These are phyloP conservation scores for Aspergillus ellipticus DNA, from an alignment of 495 filamentous ascomycete genomes.

Conservation along the genomic window DNA sequence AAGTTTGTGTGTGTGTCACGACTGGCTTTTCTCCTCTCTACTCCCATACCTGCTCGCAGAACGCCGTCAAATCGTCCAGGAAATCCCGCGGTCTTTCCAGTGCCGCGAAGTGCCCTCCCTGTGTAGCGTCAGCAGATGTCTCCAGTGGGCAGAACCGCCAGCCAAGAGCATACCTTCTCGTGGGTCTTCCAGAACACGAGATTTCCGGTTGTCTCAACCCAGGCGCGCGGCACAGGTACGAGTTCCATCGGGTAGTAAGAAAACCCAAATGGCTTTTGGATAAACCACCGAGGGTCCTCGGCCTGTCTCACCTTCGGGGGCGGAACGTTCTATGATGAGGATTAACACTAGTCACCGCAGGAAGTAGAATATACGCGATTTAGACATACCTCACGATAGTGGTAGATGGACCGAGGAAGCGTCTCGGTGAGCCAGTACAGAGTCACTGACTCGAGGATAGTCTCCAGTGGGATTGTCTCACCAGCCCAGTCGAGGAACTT, in stretches of 20 bases:
- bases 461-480: constrained; percentile 44
- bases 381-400: constrained; percentile 42
- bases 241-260: constrained; percentile 56
- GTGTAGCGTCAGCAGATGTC: background rate
- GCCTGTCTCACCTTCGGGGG: constrained; percentile 14
- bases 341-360: constrained; percentile 6
- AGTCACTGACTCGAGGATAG: constrained; percentile 54
- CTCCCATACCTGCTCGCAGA: constrained; percentile 43
- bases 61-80: constrained; percentile 55
- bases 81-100: constrained; percentile 28
- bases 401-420: constrained; percentile 55
- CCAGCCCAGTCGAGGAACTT: constrained; percentile 66
- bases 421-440: constrained; percentile 66
- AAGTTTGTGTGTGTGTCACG: too few relatives aligned
- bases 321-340: constrained; percentile 16
- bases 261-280: constrained; percentile 57
- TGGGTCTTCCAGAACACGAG: constrained; percentile 40
- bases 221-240: constrained; percentile 42
- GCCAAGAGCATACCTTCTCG: constrained; percentile 17
- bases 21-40: background rate
- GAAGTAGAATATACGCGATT: too few relatives aligned
- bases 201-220: constrained; percentile 47
- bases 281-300: constrained; percentile 31
- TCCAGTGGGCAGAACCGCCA: background rate
- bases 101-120: constrained; percentile 39